Evolutionary conservation across 495 filamentous ascomycete genomes (phyloP), one percentile per base, ranked within the genome.

Genomic region (Podospora tetraspora): DNA sequence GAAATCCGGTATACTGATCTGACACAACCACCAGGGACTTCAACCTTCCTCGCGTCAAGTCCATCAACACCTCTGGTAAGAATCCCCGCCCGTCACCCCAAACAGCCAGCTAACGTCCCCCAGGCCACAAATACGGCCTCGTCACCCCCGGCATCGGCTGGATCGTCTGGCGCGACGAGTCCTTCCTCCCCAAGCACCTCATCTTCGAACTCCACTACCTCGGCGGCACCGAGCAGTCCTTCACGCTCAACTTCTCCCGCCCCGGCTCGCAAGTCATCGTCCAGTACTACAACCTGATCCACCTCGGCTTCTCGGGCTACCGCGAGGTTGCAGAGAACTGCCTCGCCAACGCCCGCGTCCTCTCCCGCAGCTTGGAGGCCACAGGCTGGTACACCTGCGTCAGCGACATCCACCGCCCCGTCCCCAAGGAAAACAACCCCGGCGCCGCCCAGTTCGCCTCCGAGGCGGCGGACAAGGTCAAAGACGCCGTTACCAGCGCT

Each of bases 241-340:
- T 85, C 77, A 91, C 89, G 0, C 85, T 92, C 30, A 93, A 92
- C 79, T 93, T 93, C 77, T 90, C 88, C 3, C 84, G 90, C 1
- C 90, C 90, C 0, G 89, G 88, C 16, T 87, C 86, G 0, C 90
- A 92, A 68, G 82, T 92, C 32, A 85, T 92, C 62, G 90, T 82
- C 9, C 90, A 93, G 74, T 93, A 92, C 75, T 93, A 86, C 76
- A 92, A 92, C 74, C 83, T 92, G 16, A 88, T 92, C 62, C 88
- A 91, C 70, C 85, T 93, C 6, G 90, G 90, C 5, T 88, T 86
- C 76, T 77, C 80, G 0, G 90, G 90, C 25, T 93, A 87, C 73
- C 82, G 79, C 58, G 75, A 80, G 37, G 84, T 91, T 68, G 90
- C 92, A 87, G 87, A 90, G 70, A 91, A 90, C 71, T 86, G 87